These are phyloP conservation scores for Macroventuria anomochaeta DNA, from an alignment of 2,329 filamentous ascomycete species.

Conservation along the genomic window DNA sequence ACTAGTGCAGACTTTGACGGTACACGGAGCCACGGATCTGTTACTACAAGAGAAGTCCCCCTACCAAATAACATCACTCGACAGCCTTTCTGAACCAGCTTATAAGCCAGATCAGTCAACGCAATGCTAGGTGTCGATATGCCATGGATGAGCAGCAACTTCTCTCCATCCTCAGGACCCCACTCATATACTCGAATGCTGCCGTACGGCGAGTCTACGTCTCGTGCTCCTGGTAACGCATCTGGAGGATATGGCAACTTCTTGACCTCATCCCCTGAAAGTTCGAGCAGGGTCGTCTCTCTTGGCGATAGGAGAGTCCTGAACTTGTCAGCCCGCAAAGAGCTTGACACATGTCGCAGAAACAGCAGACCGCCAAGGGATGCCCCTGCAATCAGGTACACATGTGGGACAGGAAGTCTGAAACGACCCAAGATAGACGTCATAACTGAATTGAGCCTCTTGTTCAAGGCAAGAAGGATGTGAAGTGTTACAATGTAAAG, in stretches of 20 bases:
- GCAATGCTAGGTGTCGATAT: conserved; percentile 80
- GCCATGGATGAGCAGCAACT: conserved; percentile 78
- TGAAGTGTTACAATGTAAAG: conserved; percentile 3
- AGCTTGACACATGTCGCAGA: conserved; percentile 28
- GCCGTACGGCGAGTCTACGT: conserved; percentile 74
- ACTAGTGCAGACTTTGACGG: no score
- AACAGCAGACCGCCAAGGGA: conserved; percentile 37
- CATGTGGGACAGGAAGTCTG: conserved; percentile 25
- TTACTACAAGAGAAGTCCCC: conserved; percentile 24
- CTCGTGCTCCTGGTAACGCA: conserved; percentile 70
- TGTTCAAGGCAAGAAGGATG: conserved; percentile 20
- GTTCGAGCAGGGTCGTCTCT: conserved; percentile 31
- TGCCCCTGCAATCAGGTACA: conserved; percentile 34
- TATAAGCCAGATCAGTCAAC: conserved; percentile 69
- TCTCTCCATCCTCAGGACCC: conserved; percentile 73
- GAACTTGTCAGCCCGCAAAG: conserved; percentile 23
- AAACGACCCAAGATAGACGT: conserved; percentile 23
- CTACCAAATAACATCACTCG: conserved; percentile 78
- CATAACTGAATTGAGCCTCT: conserved; percentile 15
- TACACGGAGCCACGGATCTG: no score
- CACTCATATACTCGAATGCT: conserved; percentile 79
- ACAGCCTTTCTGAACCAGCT: conserved; percentile 69
- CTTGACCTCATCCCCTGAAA: conserved; percentile 27
- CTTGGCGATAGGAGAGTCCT: conserved; percentile 38
- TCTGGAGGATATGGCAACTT: conserved; percentile 69